These are phyloP conservation scores for Acer negundo DNA, from an alignment of 345 rosid species.

Conservation along the genomic window DNA sequence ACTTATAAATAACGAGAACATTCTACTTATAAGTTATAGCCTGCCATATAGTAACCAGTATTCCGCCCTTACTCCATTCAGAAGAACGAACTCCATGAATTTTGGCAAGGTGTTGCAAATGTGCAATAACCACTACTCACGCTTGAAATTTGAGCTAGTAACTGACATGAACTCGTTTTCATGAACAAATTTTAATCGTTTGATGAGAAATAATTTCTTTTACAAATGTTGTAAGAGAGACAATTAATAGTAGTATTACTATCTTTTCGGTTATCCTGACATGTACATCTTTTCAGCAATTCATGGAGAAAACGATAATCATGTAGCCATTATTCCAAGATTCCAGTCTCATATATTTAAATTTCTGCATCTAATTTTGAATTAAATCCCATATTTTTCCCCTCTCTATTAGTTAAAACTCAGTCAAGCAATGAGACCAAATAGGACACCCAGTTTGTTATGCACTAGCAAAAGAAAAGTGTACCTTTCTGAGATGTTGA, in stretches of 20 bases:
- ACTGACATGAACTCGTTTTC: neutral
- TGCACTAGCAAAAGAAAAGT: constrained; percentile 13
- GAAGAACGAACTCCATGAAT: neutral
- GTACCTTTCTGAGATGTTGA: constrained; percentile 68
- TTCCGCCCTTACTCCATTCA: neutral
- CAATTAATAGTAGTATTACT: neutral
- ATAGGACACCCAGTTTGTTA: neutral
- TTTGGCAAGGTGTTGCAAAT: neutral
- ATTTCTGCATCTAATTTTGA: constrained; percentile 6
- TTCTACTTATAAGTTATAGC: neutral
- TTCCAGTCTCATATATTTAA: neutral
- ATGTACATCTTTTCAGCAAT: constrained; percentile 1
- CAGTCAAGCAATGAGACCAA: neutral
- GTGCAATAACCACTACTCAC: neutral
- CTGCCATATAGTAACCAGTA: neutral
- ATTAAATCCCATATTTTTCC: neutral
- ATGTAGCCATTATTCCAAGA: neutral
- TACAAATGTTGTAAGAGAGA: neutral
- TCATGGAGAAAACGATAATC: neutral
- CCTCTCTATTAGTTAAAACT: neutral
- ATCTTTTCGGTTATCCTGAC: neutral
- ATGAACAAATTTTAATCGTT: neutral
- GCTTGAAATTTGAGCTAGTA: neutral
- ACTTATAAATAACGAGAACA: neutral
- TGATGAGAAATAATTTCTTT: neutral